phyloP scores from a whole-genome alignment of 495 filamentous ascomycete genomes.

The Daldinia concentrica region DNA sequence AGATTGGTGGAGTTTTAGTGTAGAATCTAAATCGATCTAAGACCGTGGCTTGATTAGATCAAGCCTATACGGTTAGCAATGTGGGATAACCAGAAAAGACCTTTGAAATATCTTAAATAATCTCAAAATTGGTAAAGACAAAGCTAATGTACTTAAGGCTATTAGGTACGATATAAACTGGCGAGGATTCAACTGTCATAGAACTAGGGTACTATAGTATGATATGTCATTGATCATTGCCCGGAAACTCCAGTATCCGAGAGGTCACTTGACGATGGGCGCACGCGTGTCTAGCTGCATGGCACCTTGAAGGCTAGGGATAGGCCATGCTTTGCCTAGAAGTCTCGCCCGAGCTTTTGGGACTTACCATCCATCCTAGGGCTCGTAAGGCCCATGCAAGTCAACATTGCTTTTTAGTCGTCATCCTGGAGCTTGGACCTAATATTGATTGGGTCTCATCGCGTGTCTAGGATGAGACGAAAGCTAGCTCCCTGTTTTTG shows the following conservation, averaged over 20 bases:
- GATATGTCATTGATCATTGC: constrained; percentile 10
- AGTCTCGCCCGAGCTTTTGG: not conserved
- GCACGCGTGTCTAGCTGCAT: not conserved
- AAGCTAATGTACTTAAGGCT: not conserved
- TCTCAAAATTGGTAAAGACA: not conserved
- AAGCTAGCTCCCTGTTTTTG: not conserved
- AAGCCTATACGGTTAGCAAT: too few relatives aligned
- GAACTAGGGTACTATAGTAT: constrained; percentile 9
- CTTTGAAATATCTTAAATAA: not conserved
- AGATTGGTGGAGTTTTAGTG: not conserved
- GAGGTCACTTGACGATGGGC: constrained; percentile 11
- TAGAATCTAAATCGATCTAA: not conserved
- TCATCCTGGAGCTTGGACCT: not conserved
- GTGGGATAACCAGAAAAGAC: too few relatives aligned
- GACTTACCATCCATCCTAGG: not conserved
- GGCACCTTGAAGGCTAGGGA: not conserved
- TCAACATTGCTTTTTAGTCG: not conserved
- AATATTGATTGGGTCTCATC: not conserved
- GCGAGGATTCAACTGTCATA: not conserved
- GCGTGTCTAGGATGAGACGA: not conserved
- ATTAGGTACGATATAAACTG: not conserved
- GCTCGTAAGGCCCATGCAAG: not conserved
- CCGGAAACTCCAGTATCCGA: constrained; percentile 2
- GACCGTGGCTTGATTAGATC: not conserved
- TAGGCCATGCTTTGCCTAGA: not conserved